Evolutionary conservation across 192 early-diverging fungal genomes (phyloP), one percentile per base, ranked within the genome.

Genomic region (Umbelopsis isabellina): DNA sequence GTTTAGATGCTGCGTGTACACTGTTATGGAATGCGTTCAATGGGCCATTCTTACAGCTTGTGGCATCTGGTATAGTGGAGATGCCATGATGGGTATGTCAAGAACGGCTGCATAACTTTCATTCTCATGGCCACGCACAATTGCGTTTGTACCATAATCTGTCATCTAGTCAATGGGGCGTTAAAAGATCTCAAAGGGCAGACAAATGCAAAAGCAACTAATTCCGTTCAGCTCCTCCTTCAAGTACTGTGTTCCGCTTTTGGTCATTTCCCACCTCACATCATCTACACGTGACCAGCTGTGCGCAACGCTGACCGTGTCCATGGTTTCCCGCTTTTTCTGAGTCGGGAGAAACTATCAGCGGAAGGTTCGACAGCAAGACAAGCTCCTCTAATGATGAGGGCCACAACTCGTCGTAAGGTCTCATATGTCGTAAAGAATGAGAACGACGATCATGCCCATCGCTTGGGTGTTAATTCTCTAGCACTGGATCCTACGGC

Each of bases 391-490:
- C 35, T 49, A 51, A 69, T 52, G n/a, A 75, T 75, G 68, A 80
- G 58, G 49, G 41, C 67, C 46, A 47, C 68, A 16, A 73, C 74
- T 46, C 79, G 75, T 70, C 78, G 79, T 13, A 83, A 80, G 66
- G 83, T 90, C 48, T 87, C 86, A 33, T 90, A 90, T 72, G 86
- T 89, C 27, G 79, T 89, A 50, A 78, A 83, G 66, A 79, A 80
- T 44, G 73, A 80, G 49, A 81, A 83, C 41, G 79, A 85, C 70
- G 80, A 79, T 49, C 82, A 86, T 67, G 89, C 88, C 20, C 93
- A 94, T 76, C 85, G 88, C 48, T 83, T 92, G 22, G 97, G 97
- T 41, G 88, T 96, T 33, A 97, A 97, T 75, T 85, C 93, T 25
- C 86, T 98, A 47, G 91, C 91, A 5, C 84, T 97, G 41, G 88